These are phyloP conservation scores for Dipteronia sinensis DNA, from an alignment of 345 rosid genomes.

Conservation along the genomic window DNA sequence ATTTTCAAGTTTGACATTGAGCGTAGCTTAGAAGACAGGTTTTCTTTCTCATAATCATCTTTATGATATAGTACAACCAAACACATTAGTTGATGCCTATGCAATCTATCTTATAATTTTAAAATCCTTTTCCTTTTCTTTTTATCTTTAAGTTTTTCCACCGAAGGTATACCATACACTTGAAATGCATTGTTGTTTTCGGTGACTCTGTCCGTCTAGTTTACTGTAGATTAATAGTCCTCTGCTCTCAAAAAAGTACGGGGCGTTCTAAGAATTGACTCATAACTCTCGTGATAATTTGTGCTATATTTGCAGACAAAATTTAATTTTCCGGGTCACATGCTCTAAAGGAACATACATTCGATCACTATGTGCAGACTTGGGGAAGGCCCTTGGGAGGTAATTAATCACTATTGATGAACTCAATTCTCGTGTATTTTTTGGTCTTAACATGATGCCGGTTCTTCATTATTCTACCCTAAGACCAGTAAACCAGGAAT, in stretches of 20 bases:
- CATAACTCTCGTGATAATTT: neutral
- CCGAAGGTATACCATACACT: neutral
- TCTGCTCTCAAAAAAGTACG: neutral
- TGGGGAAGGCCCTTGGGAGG: conserved; percentile 94
- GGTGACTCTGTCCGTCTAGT: neutral
- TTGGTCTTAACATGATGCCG: neutral
- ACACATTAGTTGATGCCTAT: neutral
- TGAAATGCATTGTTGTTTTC: conserved; percentile 1
- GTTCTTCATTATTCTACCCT: neutral
- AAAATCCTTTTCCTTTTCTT: neutral
- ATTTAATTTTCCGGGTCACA: conserved; percentile 76
- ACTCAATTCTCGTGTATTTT: neutral
- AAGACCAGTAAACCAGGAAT: neutral
- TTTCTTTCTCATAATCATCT: neutral
- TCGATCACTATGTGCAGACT: conserved; percentile 91
- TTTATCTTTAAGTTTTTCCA: neutral
- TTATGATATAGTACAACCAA: neutral
- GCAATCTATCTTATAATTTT: neutral
- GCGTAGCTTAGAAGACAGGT: conserved; percentile 94
- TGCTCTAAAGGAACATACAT: conserved; percentile 96
- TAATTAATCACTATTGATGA: conserved; percentile 20
- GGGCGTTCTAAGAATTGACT: neutral
- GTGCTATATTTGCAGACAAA: conserved; percentile 62
- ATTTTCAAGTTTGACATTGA: conserved; percentile 82
- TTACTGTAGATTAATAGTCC: neutral